Evolutionary conservation across 768 basidiomycete species (phyloP).

Genomic region (Pleurotus tuber-regium): DNA sequence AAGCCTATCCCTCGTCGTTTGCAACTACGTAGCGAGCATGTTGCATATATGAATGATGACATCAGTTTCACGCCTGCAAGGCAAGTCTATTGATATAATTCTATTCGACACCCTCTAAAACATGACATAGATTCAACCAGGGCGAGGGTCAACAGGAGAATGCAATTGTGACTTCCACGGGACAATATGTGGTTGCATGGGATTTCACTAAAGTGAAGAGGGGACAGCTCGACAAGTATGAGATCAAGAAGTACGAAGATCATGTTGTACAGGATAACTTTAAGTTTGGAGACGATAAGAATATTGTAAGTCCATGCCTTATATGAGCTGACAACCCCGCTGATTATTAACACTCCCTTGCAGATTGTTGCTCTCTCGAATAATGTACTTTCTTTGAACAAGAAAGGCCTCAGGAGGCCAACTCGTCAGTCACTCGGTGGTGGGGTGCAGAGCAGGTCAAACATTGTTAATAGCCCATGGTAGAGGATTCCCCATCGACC

Average conservation of each 20-base stretch:
- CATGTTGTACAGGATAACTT: constrained; percentile 96
- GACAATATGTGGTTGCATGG: constrained; percentile 93
- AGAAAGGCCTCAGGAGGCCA: constrained; percentile 86
- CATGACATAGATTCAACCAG: constrained; percentile 76
- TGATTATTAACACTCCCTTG: constrained; percentile 11
- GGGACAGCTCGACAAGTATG: constrained; percentile 87
- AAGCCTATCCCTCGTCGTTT: constrained; percentile 91
- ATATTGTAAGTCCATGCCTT: constrained; percentile 66
- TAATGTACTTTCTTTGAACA: constrained; percentile 91
- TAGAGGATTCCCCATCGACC: constrained; percentile 23
- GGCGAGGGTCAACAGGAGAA: constrained; percentile 88
- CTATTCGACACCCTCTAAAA: neutral
- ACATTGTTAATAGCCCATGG: constrained; percentile 69
- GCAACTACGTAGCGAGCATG: constrained; percentile 87
- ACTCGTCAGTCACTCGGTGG: constrained; percentile 65
- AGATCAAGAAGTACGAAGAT: constrained; percentile 95
- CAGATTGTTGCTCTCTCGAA: constrained; percentile 95
- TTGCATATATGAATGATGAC: constrained; percentile 88
- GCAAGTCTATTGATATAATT: constrained; percentile 36
- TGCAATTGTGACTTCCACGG: constrained; percentile 93
- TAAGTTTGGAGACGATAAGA: constrained; percentile 95
- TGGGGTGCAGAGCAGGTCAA: constrained; percentile 48
- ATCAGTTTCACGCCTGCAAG: constrained; percentile 93
- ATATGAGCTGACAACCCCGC: neutral
- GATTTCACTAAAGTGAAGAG: constrained; percentile 96